Evolutionary conservation across 768 basidiomycete genomes (phyloP).

Genomic region (Sistotremastrum suecicum): DNA sequence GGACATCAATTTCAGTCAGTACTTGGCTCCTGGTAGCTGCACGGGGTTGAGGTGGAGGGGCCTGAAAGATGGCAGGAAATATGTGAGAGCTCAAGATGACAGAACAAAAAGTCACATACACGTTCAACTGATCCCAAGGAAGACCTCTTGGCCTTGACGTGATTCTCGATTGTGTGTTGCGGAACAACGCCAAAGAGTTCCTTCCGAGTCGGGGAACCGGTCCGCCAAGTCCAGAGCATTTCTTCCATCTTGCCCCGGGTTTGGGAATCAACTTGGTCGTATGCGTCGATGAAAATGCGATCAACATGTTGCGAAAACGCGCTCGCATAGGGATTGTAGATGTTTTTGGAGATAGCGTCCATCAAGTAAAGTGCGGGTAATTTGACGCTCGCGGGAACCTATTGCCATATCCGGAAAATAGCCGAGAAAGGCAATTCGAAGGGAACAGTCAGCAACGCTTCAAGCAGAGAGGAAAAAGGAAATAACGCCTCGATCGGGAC

Average conservation of each 20-base stretch:
- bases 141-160: conserved; percentile 57
- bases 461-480: conserved; percentile 7
- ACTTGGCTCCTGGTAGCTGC: conserved; percentile 67
- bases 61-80: conserved; percentile 18
- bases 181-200: conserved; percentile 76
- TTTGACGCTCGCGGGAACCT: conserved; percentile 87
- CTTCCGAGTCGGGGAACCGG: conserved; percentile 62
- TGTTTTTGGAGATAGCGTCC: conserved; percentile 95
- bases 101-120: conserved; percentile 4
- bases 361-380: conserved; percentile 89
- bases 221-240: conserved; percentile 91
- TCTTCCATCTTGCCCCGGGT: conserved; percentile 96
- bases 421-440: conserved; percentile 14
- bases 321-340: conserved; percentile 82
- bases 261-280: conserved; percentile 67
- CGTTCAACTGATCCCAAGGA: conserved; percentile 25
- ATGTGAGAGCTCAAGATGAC: conserved; percentile 9
- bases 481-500: conserved; percentile 4
- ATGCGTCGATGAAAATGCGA: conserved; percentile 75
- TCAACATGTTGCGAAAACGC: conserved; percentile 74
- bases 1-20: conserved; percentile 69
- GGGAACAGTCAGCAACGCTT: conserved; percentile 59
- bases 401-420: conserved; percentile 9
- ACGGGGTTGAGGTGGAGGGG: conserved; percentile 16
- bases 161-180: conserved; percentile 73